Evolutionary conservation across 129 eudicot species (phyloP).

Genomic region (Pittosporum tobira): DNA sequence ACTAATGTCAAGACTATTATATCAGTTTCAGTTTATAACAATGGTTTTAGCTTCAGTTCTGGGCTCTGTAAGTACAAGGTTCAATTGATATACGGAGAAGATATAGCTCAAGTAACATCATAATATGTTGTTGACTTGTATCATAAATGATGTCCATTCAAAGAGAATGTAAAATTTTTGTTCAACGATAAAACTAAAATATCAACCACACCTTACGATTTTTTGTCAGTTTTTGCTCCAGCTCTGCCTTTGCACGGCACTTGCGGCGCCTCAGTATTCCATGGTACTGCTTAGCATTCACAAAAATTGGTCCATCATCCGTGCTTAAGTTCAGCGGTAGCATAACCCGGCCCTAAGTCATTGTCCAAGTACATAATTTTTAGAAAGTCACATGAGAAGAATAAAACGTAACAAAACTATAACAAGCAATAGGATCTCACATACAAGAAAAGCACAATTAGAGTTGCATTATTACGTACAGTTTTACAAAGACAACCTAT

Average conservation of each 20-base stretch:
- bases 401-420: neutral
- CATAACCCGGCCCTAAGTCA: slow-evolving; percentile 70
- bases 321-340: slow-evolving; percentile 58
- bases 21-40: too few species aligned
- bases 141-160: neutral
- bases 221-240: slow-evolving; percentile 33
- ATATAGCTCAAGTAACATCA: neutral
- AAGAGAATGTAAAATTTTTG: neutral
- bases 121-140: neutral
- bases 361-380: neutral
- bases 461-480: neutral
- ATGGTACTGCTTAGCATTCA: slow-evolving; percentile 84
- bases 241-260: slow-evolving; percentile 65
- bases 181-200: neutral
- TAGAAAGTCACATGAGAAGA: neutral
- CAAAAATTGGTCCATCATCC: slow-evolving; percentile 73
- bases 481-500: neutral
- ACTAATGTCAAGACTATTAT: neutral
- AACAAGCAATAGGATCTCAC: neutral
- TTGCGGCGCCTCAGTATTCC: slow-evolving; percentile 78
- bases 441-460: neutral
- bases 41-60: too few species aligned
- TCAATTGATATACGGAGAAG: neutral
- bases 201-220: slow-evolving; percentile 52
- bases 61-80: too few species aligned